Base-by-base conservation (phyloP, 495 filamentous ascomycete species). In the Darksidea phi region DNA sequence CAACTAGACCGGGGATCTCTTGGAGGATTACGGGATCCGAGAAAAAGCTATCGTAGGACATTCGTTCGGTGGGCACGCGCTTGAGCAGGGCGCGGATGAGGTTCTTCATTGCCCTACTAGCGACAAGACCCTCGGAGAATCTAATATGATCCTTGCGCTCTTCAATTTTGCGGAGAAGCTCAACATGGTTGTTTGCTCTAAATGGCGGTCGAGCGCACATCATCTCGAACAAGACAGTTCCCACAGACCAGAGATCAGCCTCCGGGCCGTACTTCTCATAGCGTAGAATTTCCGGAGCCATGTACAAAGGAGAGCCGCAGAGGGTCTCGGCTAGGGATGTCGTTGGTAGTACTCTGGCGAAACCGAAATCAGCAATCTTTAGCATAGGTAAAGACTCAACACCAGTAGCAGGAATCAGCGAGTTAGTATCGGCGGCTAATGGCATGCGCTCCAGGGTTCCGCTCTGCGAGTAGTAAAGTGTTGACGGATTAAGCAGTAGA, bases 211-310 rank as follows among this genome's bases (percentile, higher is more conserved):
- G 88, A 53, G 91, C 94, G 2, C 86, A 86, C 43, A 95, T 84
- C 91, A 97, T 96, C 78, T 98, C 94, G 72, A 87, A 94, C 20
- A 95, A 75, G 8, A 98, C 94, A 5, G 95, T 96, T 34, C 94
- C 94, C 37, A 96, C 89, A 20, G 94, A 98, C 94, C 94, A 98
- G 36, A 98, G 76, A 78, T 98, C 94, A 41, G 91, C 94, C 71
- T 92, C 95, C 45, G 92, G 90, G 76, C 96, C 93, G 73, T 98
- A 98, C 71, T 91, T 92, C 71, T 98, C 92, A 67, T 97, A 98
- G 42, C 92, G 85, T 42, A 98, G 82, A 59, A 98, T 98, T 74
- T 98, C 94, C 1, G 94, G 94, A 0, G 94, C 94, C 94, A 98
- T 98, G 74, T 98, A 98, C 23, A 98, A 80, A 13, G 94, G 94